Evolutionary conservation across 2,329 filamentous ascomycete species (phyloP).

Genomic region (Monilinia aucupariae): DNA sequence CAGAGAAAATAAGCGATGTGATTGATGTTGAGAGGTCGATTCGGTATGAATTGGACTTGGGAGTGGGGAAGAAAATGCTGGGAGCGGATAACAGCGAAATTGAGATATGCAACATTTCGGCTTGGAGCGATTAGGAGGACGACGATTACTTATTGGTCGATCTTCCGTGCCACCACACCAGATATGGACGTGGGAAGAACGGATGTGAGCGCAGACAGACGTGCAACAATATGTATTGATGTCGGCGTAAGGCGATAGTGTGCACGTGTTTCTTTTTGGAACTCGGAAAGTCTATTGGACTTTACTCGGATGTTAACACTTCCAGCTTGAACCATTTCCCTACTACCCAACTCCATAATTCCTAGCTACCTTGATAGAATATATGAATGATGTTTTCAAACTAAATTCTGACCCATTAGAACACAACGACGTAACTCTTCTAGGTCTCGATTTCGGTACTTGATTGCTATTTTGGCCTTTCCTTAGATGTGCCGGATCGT

Average conservation of each 20-base stretch:
- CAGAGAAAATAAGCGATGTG: neutral
- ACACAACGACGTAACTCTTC: too few species aligned
- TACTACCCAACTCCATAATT: too few species aligned
- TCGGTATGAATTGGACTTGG: neutral
- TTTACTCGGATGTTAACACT: too few species aligned
- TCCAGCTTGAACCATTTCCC: too few species aligned
- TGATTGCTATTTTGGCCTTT: too few species aligned
- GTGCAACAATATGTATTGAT: neutral
- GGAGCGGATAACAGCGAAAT: neutral
- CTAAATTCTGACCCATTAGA: too few species aligned
- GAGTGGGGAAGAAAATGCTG: neutral
- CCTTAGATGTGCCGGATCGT: too few species aligned
- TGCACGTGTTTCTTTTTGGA: neutral
- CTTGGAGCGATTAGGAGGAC: neutral
- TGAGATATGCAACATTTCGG: constrained; percentile 2
- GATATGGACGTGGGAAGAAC: neutral
- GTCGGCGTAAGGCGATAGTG: neutral
- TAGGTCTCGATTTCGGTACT: too few species aligned
- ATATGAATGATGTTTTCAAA: too few species aligned
- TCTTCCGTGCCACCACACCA: too few species aligned
- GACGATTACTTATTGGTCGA: neutral
- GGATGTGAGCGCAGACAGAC: neutral
- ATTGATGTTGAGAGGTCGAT: too few species aligned
- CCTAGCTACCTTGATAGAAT: too few species aligned
- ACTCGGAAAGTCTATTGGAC: neutral